A percentile compares a stretch with the other conserved stretches of the same genome.
These are phyloP conservation scores for Chenopodium album DNA, from an alignment of 148 eudicot species.

Conservation along the genomic window DNA sequence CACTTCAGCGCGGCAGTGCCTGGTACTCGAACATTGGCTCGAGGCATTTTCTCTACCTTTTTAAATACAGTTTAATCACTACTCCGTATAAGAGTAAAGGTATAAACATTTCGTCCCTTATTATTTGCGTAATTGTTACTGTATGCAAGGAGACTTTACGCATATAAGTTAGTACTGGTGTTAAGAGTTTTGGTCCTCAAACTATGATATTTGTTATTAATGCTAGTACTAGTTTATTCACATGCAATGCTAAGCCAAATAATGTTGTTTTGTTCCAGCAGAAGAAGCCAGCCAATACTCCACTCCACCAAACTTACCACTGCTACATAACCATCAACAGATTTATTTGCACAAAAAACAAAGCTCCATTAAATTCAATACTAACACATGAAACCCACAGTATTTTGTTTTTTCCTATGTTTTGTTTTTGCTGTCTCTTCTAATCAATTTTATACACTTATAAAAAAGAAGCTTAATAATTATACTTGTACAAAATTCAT, in stretches of 20 bases:
- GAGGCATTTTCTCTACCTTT: not conserved
- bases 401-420: not conserved
- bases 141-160: too few relatives aligned
- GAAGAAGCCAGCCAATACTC: slow-evolving; percentile 11
- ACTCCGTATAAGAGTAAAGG: too few relatives aligned
- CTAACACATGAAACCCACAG: not conserved
- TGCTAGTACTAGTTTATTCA: slow-evolving; percentile 1
- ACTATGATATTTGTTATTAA: not conserved
- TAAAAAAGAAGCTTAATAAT: too few relatives aligned
- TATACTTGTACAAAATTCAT: not conserved
- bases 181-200: slow-evolving; percentile 6
- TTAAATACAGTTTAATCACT: too few relatives aligned
- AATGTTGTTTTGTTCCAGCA: not conserved
- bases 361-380: not conserved
- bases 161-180: too few relatives aligned
- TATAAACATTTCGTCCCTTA: too few relatives aligned
- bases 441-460: not conserved
- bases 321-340: not conserved
- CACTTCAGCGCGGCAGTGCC: not conserved
- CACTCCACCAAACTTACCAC: not conserved
- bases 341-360: not conserved
- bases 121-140: too few relatives aligned
- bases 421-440: not conserved
- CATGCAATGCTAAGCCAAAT: slow-evolving; percentile 15
- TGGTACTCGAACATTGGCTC: not conserved